Evolutionary conservation across 331 rosid species (phyloP).

Genomic region (Quercus lobata): DNA sequence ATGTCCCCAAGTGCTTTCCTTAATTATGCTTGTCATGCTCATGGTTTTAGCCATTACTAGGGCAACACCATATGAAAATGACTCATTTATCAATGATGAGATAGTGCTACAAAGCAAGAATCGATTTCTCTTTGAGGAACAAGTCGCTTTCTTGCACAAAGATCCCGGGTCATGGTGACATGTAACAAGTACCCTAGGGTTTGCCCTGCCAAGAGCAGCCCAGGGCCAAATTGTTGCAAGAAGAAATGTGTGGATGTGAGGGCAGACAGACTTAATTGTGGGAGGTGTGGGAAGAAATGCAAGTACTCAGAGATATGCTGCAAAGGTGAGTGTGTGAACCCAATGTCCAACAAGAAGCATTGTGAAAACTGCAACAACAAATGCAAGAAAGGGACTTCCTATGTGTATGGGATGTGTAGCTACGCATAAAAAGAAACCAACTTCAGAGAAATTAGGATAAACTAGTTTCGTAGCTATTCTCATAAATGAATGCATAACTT

Average conservation of each 20-base stretch:
- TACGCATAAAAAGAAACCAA: conserved; percentile 24
- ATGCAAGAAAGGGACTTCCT: conserved; percentile 37
- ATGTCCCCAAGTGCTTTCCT: conserved; percentile 8
- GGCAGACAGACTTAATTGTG: conserved; percentile 50
- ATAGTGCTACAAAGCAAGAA: neutral
- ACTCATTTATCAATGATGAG: neutral
- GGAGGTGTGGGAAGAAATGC: conserved; percentile 57
- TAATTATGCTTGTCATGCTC: conserved; percentile 23
- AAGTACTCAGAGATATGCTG: conserved; percentile 59
- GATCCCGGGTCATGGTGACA: conserved; percentile 6
- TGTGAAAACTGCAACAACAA: conserved; percentile 54
- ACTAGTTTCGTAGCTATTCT: too few relatives aligned
- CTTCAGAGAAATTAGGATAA: neutral
- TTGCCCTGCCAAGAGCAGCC: conserved; percentile 41
- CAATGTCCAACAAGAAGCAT: conserved; percentile 33
- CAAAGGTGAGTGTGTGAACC: conserved; percentile 51
- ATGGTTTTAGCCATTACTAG: conserved; percentile 32
- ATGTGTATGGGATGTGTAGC: conserved; percentile 62
- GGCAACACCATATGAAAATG: conserved; percentile 12
- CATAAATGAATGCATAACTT: too few relatives aligned
- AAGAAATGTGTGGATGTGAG: conserved; percentile 51
- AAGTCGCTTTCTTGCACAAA: conserved; percentile 22
- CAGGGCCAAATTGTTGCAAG: conserved; percentile 47
- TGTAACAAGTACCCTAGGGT: conserved; percentile 50
- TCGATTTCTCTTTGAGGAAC: conserved; percentile 20